Evolutionary conservation across 2,329 filamentous ascomycete genomes (phyloP).

Genomic region (Botryotinia convoluta): DNA sequence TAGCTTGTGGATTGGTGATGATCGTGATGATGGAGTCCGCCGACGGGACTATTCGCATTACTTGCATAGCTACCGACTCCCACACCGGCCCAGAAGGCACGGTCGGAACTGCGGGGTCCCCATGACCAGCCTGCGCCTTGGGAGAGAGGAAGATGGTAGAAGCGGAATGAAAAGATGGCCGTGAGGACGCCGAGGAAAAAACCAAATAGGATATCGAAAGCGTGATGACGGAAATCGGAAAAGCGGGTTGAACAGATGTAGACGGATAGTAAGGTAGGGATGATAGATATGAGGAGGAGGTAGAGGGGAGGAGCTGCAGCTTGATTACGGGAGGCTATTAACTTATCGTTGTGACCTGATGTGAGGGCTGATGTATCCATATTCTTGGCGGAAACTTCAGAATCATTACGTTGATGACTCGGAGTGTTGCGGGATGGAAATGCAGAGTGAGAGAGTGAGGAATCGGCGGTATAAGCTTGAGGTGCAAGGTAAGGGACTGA

Average conservation of each 20-base stretch:
- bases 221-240: conserved; percentile 85
- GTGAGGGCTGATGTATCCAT: conserved; percentile 19
- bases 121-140: conserved; percentile 86
- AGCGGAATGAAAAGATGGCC: conserved; percentile 74
- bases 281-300: conserved; percentile 65
- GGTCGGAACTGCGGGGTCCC: conserved; percentile 69
- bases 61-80: conserved; percentile 44
- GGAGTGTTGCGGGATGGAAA: conserved; percentile 62
- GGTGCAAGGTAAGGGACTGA: conserved; percentile 66
- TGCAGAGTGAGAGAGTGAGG: conserved; percentile 58
- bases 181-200: conserved; percentile 70
- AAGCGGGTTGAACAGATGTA: conserved; percentile 85
- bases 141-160: conserved; percentile 78
- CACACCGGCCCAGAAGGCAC: conserved; percentile 77
- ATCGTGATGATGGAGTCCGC: conserved; percentile 11
- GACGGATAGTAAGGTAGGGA: conserved; percentile 71
- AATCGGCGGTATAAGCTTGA: conserved; percentile 47
- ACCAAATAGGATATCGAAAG: conserved; percentile 90
- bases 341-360: conserved; percentile 31
- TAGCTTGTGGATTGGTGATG: not conserved
- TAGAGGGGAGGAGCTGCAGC: conserved; percentile 82
- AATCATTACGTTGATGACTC: conserved; percentile 4
- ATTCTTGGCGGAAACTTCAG: conserved; percentile 6
- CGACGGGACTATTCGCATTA: conserved; percentile 24
- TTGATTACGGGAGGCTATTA: conserved; percentile 61